These are phyloP conservation scores for Silene vulgaris DNA, from an alignment of 179 eudicot species.

Conservation along the genomic window DNA sequence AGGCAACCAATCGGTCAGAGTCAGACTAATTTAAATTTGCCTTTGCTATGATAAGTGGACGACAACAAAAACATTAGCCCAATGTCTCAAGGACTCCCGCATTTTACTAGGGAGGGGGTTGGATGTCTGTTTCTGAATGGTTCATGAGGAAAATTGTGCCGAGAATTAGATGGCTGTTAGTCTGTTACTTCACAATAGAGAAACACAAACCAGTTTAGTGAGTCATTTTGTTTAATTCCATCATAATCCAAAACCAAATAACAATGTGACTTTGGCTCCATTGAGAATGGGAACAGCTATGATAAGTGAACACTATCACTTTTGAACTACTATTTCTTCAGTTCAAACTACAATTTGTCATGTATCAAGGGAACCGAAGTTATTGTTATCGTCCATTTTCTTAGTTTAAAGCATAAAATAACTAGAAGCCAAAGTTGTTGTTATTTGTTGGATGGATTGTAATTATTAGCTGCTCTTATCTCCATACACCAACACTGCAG, in stretches of 20 bases:
- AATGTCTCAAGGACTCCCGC: neutral
- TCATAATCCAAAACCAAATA: neutral
- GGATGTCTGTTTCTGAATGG: neutral
- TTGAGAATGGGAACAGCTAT: neutral
- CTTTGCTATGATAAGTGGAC: neutral
- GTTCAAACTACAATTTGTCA: neutral
- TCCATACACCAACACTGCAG: slow-evolving; percentile 36
- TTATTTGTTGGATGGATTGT: neutral
- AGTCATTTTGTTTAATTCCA: neutral
- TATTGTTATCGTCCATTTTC: neutral
- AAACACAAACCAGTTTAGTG: neutral
- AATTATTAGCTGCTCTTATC: slow-evolving; percentile 3
- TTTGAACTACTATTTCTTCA: too few species aligned
- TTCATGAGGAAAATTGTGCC: neutral
- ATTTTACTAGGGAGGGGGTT: neutral
- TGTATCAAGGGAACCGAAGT: neutral
- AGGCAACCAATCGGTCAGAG: neutral
- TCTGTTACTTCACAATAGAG: neutral
- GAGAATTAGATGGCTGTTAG: neutral
- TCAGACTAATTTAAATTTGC: neutral
- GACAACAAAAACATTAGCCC: neutral
- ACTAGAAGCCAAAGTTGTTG: neutral
- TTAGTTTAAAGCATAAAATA: neutral
- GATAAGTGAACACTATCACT: neutral
- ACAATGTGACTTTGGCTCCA: neutral